A percentile compares a stretch with the other conserved stretches of the same genome.
Evolutionary conservation across 805 yeast species (phyloP).

Genomic region (Lipomyces spencermartinsiae): DNA sequence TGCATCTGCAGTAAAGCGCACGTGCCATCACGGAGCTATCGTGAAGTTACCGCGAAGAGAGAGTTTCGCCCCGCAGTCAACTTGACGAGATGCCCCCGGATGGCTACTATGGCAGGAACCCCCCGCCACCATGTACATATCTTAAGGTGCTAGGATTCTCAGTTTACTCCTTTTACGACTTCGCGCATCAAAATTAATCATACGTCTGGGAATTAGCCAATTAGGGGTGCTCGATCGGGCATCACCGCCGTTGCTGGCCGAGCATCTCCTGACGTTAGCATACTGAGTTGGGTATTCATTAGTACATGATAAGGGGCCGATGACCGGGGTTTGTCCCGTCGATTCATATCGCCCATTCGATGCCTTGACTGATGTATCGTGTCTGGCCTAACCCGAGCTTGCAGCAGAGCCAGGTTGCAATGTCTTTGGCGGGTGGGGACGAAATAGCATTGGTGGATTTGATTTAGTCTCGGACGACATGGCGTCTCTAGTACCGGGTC

Average conservation of each 20-base stretch:
- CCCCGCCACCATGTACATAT: not conserved
- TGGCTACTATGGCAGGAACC: not conserved
- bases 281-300: constrained; percentile 1
- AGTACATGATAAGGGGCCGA: not conserved
- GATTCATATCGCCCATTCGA: no score
- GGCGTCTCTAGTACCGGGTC: no score
- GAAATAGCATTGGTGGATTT: no score
- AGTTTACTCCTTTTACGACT: no score
- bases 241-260: not conserved
- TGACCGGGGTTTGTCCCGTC: not conserved
- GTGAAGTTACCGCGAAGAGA: constrained; percentile 1
- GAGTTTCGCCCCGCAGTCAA: not conserved
- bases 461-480: no score
- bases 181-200: no score
- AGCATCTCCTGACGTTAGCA: not conserved
- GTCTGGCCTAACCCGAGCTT: no score
- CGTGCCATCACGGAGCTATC: not conserved
- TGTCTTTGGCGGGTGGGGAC: no score
- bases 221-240: no score
- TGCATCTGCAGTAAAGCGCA: not conserved
- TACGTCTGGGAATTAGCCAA: no score
- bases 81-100: not conserved
- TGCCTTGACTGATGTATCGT: no score
- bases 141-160: not conserved
- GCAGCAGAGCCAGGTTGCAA: no score